Conservation (phyloP, 495 filamentous ascomycete species). For the Bombardia bombarda region DNA sequence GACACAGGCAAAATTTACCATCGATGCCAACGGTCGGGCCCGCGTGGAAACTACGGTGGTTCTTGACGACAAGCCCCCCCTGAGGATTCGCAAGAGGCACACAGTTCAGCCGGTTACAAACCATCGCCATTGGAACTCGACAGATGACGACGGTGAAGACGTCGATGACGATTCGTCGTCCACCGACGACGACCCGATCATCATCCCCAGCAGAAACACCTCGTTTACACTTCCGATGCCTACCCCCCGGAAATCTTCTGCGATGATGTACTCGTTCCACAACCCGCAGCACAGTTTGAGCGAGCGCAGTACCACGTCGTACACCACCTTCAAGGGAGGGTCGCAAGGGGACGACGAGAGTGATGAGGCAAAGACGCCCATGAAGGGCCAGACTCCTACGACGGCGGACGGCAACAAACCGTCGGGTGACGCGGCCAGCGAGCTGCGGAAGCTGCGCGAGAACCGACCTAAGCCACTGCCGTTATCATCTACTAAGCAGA, state of each 20-base stretch:
- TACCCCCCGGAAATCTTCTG: slow-evolving; percentile 33
- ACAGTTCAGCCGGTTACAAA: slow-evolving; percentile 17
- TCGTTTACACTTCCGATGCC: slow-evolving; percentile 56
- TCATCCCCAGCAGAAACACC: slow-evolving; percentile 53
- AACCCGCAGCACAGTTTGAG: slow-evolving; percentile 41
- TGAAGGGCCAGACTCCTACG: slow-evolving; percentile 31
- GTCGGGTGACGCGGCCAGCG: slow-evolving; percentile 44
- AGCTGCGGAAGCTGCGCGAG: slow-evolving; percentile 66
- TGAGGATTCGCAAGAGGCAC: slow-evolving; percentile 20
- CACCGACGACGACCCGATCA: slow-evolving; percentile 58
- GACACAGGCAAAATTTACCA: slow-evolving; percentile 57
- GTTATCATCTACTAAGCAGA: slow-evolving; percentile 26
- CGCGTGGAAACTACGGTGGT: slow-evolving; percentile 61
- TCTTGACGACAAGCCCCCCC: slow-evolving; percentile 30
- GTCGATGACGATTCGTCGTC: slow-evolving; percentile 50
- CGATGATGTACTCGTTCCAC: slow-evolving; percentile 44
- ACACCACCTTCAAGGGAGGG: slow-evolving; percentile 23
- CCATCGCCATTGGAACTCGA: slow-evolving; percentile 29
- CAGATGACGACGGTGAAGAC: slow-evolving; percentile 36
- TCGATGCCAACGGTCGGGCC: slow-evolving; percentile 64
- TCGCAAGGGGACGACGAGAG: slow-evolving; percentile 35
- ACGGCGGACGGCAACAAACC: too few species aligned
- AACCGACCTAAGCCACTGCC: slow-evolving; percentile 48
- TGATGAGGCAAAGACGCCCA: slow-evolving; percentile 48
- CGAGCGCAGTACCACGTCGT: slow-evolving; percentile 34